These are phyloP conservation scores for Zymoseptoria pseudotritici DNA, from an alignment of 2,329 filamentous ascomycete species.

Conservation along the genomic window DNA sequence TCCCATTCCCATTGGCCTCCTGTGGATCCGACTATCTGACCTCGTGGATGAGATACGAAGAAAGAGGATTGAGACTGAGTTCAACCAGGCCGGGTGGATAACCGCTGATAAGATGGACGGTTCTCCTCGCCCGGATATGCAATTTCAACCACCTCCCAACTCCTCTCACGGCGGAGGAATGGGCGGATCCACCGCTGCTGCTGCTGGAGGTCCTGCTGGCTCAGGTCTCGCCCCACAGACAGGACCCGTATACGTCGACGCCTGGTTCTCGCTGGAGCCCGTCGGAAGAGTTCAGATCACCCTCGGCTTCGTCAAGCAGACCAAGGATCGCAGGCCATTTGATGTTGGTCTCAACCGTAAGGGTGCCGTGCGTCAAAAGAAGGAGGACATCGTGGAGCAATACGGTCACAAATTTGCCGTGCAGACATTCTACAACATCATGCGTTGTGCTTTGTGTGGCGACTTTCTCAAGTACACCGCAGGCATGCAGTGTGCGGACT, in stretches of 20 bases:
- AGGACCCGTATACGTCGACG: constrained; percentile 61
- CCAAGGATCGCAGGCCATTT: constrained; percentile 71
- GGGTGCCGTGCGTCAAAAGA: constrained; percentile 91
- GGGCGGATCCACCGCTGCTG: constrained; percentile 30
- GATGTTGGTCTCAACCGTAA: constrained; percentile 89
- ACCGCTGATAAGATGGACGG: constrained; percentile 91
- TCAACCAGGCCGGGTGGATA: constrained; percentile 92
- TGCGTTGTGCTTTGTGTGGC: constrained; percentile 95
- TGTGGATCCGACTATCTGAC: constrained; percentile 95
- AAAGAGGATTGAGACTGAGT: constrained; percentile 94
- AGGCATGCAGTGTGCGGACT: constrained; percentile 98
- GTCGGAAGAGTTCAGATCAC: constrained; percentile 86
- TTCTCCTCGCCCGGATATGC: constrained; percentile 47
- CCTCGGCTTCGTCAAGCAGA: constrained; percentile 86
- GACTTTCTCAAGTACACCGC: constrained; percentile 98
- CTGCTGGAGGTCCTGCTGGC: constrained; percentile 32
- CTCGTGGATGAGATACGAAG: constrained; percentile 95
- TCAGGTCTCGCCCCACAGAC: constrained; percentile 43
- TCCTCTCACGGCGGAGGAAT: constrained; percentile 25
- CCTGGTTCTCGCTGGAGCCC: constrained; percentile 95
- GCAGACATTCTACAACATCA: constrained; percentile 99
- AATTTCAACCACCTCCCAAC: constrained; percentile 46
- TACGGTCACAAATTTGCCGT: constrained; percentile 98
- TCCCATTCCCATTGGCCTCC: constrained; percentile 82
- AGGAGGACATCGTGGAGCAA: constrained; percentile 97